These are phyloP conservation scores for Russula emetica DNA, from an alignment of 768 basidiomycete genomes.

Conservation along the genomic window DNA sequence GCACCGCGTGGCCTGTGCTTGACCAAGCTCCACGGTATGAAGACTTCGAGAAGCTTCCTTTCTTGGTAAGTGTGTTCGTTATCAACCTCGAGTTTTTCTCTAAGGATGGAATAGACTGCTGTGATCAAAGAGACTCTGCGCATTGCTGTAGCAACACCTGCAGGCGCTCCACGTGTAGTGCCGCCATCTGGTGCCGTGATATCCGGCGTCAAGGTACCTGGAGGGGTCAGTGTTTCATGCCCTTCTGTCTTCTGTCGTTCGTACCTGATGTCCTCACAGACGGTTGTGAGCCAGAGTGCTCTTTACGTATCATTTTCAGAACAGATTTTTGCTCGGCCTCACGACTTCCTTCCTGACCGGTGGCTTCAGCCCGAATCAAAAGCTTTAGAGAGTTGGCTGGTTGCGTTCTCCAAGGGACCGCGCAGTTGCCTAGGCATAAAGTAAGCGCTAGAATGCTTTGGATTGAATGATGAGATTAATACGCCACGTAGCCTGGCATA, in stretches of 20 bases:
- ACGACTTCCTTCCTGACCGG: conserved; percentile 26
- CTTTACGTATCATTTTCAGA: conserved; percentile 20
- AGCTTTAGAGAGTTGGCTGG: conserved; percentile 22
- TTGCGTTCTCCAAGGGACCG: conserved; percentile 28
- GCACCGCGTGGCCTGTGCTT: conserved; percentile 8
- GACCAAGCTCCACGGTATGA: conserved; percentile 9
- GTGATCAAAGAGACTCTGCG: conserved; percentile 23
- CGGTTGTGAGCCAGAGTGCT: conserved; percentile 19
- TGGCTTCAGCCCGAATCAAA: conserved; percentile 22
- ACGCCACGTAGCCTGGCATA: conserved; percentile 23
- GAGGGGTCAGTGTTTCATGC: conserved; percentile 10
- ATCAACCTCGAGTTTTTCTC: neutral
- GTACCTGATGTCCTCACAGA: neutral
- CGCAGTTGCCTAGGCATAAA: conserved; percentile 29
- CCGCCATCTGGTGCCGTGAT: conserved; percentile 15
- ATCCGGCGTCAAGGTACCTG: conserved; percentile 12
- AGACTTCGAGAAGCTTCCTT: conserved; percentile 18
- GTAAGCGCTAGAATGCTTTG: conserved; percentile 1
- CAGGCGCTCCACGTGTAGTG: conserved; percentile 17
- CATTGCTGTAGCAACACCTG: neutral
- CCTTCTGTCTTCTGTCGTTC: neutral
- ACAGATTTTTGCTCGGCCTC: conserved; percentile 20
- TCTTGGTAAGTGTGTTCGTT: conserved; percentile 1
- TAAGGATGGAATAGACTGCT: conserved; percentile 10
- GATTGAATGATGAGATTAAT: neutral